Percentiles rank a stretch among this genome's conserved stretches.
Conservation (phyloP, 768 basidiomycete genomes). For the Boletus eberwhitei region DNA sequence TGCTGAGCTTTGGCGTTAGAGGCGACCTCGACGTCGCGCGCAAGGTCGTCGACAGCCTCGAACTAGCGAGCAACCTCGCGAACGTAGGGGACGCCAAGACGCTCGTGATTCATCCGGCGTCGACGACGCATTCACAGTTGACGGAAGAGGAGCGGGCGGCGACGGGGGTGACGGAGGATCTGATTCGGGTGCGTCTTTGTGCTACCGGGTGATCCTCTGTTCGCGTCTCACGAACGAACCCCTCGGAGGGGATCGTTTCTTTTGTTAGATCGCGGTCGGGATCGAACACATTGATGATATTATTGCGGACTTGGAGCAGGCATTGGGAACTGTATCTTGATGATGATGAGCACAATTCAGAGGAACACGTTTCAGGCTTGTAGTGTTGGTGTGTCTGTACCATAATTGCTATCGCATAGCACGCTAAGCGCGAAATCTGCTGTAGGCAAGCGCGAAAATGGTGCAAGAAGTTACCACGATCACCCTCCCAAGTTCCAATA, state of each 20-base stretch:
- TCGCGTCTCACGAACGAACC: not conserved
- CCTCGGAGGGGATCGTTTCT: not conserved
- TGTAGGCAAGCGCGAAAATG: no score
- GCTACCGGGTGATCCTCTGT: no score
- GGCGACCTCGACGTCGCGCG: constrained; percentile 15
- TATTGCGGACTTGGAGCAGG: constrained; percentile 14
- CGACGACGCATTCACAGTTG: constrained; percentile 75
- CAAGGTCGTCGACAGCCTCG: constrained; percentile 37
- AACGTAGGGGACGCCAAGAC: constrained; percentile 67
- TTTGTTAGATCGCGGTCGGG: constrained; percentile 12
- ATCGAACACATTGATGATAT: constrained; percentile 19
- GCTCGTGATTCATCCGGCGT: constrained; percentile 74
- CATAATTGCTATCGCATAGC: no score
- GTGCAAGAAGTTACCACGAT: no score
- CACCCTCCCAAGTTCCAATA: no score
- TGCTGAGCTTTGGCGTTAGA: constrained; percentile 13
- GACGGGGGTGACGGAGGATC: constrained; percentile 72
- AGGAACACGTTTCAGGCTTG: no score
- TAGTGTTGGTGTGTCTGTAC: no score
- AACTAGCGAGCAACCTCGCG: constrained; percentile 35
- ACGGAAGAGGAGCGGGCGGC: constrained; percentile 54
- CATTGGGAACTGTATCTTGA: not conserved
- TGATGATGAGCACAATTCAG: not conserved
- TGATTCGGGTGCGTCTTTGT: constrained; percentile 53
- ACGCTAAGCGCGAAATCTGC: no score